Percentiles rank a stretch among this genome's conserved stretches.
These are phyloP conservation scores for Oidium heveae DNA, from an alignment of 2,329 filamentous ascomycete species.

Conservation along the genomic window DNA sequence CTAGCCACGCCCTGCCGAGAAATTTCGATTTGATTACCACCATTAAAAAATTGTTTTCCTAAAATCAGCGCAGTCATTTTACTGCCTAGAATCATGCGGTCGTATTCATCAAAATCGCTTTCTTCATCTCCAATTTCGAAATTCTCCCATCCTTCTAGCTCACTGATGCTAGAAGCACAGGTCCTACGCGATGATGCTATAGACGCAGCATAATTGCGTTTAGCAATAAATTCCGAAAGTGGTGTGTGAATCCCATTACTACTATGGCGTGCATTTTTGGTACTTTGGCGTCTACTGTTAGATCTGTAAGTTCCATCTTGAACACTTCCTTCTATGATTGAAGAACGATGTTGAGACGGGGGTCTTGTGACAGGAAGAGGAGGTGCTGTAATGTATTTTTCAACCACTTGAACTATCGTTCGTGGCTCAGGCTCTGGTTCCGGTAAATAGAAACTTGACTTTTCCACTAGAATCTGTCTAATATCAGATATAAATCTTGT, in stretches of 20 bases:
- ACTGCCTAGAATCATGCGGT: slow-evolving; percentile 13
- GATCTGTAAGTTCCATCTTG: neutral
- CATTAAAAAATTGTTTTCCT: neutral
- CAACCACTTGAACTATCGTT: slow-evolving; percentile 3
- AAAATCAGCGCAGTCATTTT: neutral
- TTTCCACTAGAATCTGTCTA: slow-evolving; percentile 22
- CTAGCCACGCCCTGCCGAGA: slow-evolving; percentile 6
- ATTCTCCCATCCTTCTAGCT: slow-evolving; percentile 9
- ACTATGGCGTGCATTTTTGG: neutral
- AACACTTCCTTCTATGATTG: neutral
- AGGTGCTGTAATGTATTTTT: slow-evolving; percentile 3
- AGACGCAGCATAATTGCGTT: neutral
- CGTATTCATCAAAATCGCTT: slow-evolving; percentile 13
- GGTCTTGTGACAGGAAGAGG: neutral
- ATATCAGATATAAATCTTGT: slow-evolving; percentile 27
- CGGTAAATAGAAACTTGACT: slow-evolving; percentile 21
- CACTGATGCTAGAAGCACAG: neutral
- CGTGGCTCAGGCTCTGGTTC: slow-evolving; percentile 17
- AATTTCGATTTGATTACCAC: slow-evolving; percentile 1
- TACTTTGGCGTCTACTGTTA: neutral
- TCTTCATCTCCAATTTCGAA: slow-evolving; percentile 13
- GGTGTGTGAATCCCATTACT: neutral
- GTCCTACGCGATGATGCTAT: neutral
- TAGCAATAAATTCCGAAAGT: neutral
- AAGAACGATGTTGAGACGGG: neutral